Base-by-base conservation (phyloP, 2,329 filamentous ascomycete genomes). In the Ophiocordyceps robertsii region DNA sequence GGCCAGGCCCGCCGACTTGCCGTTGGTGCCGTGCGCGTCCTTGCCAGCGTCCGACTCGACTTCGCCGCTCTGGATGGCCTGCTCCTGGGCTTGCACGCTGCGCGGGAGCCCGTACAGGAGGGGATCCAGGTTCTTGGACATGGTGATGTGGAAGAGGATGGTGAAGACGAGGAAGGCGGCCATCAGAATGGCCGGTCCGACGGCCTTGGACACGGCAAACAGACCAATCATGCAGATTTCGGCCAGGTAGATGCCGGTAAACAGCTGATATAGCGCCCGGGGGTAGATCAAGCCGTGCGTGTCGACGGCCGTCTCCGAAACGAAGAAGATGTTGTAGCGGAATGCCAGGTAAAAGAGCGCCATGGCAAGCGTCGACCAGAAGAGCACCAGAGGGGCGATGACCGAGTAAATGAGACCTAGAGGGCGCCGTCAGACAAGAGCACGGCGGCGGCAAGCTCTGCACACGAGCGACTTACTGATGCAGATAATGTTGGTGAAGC, bases 221-320 rank as follows among this genome's bases (percentile, higher is more conserved):
- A 95, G 72, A 41, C 87, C 87, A 47, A 93, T 77, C 52, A 95
- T 67, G 59, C 84, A 89, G 43, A 89, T 64, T 52, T 90, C 80
- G 1, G 81, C 76, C 13, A 95, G 66, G 61, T 95, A 95, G 39
- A 92, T 70, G 41, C 88, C 87, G 2, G 80, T 76, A 37, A 90
- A 77, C 29, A 92, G 73, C 47, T 96, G 89, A 67, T 95, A 86
- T 37, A 96, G 72, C 6, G 86, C 89, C 21, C 86, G 83, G 1
- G 87, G 83, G 57, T 95, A 96, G 54, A 87, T 80, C 19, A 90
- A 77, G 39, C 92, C 90, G 54, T 86, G 86, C 39, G 88, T 95
- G 56, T 96, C 89, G 48, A 94, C 79, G 47, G 79, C 69, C 12
- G 82, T 74, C 50, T 88, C 82, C 39, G 77, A 81, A 13, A 92